A percentile compares a stretch with the other conserved stretches of the same genome.
These are phyloP conservation scores for Eucalyptus cloeziana DNA, from an alignment of 345 rosid species.

Conservation along the genomic window DNA sequence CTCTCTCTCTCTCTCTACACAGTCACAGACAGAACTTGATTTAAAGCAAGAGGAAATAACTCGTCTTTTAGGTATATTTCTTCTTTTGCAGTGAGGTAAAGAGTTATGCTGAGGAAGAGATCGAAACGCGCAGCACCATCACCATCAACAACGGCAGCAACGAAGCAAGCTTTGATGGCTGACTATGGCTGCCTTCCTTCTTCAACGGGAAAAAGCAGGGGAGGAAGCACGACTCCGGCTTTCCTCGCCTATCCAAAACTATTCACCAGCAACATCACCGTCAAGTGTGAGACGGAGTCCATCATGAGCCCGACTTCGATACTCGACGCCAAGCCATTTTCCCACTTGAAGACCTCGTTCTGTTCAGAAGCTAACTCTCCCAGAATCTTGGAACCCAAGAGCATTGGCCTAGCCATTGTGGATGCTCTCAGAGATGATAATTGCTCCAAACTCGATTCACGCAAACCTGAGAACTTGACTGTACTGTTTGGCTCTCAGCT, in stretches of 20 bases:
- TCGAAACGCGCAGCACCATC: neutral
- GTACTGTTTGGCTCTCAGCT: conserved; percentile 74
- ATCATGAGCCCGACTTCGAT: conserved; percentile 37
- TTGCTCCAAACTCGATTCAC: conserved; percentile 5
- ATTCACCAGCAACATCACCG: neutral
- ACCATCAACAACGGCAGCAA: neutral
- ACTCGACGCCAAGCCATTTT: conserved; percentile 70
- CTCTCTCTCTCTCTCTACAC: neutral
- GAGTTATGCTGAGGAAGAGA: conserved; percentile 26
- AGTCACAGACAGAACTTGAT: neutral
- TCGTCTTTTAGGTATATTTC: neutral
- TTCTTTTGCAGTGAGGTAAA: neutral
- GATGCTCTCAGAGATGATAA: conserved; percentile 42
- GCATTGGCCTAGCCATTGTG: conserved; percentile 15
- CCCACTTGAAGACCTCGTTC: conserved; percentile 53
- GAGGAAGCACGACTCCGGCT: conserved; percentile 36
- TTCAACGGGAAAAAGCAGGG: neutral
- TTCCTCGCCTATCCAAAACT: conserved; percentile 23
- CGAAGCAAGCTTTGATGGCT: conserved; percentile 38
- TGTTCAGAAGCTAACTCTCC: conserved; percentile 24
- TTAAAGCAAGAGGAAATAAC: neutral
- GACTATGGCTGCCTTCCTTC: conserved; percentile 7
- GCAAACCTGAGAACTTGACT: conserved; percentile 37
- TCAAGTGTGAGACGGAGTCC: neutral
- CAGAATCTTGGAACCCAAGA: conserved; percentile 33